These are phyloP conservation scores for Sarocladium kiliense DNA, from an alignment of 2,329 filamentous ascomycete genomes.

Conservation along the genomic window DNA sequence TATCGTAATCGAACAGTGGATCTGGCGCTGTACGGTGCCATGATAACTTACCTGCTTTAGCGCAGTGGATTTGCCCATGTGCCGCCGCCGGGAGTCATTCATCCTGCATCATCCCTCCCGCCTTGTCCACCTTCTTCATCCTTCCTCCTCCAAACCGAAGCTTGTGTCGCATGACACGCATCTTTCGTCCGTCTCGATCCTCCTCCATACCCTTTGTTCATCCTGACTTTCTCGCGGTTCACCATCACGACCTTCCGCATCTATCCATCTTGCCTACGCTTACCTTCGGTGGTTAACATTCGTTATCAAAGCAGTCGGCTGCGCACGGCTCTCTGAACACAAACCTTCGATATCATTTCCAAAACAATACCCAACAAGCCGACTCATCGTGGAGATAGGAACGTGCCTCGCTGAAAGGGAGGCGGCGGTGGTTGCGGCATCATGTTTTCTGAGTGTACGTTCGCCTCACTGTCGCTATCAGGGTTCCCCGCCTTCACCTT, in stretches of 20 bases:
- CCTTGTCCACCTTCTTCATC: not conserved
- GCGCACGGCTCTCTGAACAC: not conserved
- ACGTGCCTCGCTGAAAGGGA: not conserved
- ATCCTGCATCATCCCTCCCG: slow-evolving; percentile 6
- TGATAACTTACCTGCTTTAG: no score
- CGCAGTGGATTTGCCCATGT: slow-evolving; percentile 1
- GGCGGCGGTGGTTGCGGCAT: slow-evolving; percentile 14
- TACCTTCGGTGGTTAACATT: not conserved
- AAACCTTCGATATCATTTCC: not conserved
- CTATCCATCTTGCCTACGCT: not conserved
- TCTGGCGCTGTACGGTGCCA: no score
- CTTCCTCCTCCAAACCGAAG: not conserved
- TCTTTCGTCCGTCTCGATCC: not conserved
- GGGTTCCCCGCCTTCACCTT: not conserved
- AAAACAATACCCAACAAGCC: not conserved
- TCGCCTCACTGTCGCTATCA: not conserved
- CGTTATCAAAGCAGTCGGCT: not conserved
- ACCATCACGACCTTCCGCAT: not conserved
- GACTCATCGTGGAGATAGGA: not conserved
- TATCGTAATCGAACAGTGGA: not conserved
- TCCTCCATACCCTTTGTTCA: not conserved
- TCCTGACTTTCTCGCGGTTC: not conserved
- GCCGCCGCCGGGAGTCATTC: slow-evolving; percentile 7
- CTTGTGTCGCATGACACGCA: slow-evolving; percentile 3
- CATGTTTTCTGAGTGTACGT: slow-evolving; percentile 18